Percentiles rank a stretch among this genome's conserved stretches.
phyloP scores from a whole-genome alignment of 345 rosid species.

The Alliaria petiolata region DNA sequence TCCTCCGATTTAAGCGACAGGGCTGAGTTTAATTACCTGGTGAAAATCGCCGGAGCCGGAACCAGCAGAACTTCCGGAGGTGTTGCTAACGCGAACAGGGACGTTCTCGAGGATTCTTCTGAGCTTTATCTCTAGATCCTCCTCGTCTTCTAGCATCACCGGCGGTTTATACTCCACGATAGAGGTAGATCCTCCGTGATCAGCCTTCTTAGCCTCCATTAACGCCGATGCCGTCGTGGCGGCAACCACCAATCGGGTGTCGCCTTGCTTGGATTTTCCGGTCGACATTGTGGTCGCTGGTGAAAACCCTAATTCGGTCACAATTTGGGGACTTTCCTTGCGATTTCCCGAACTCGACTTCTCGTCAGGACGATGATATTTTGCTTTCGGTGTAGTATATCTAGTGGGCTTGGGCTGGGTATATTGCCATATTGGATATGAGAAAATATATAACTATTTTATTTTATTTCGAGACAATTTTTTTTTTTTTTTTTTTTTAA shows the following conservation, averaged over 20 bases:
- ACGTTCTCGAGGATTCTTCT: constrained; percentile 90
- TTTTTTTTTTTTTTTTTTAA: too few species aligned
- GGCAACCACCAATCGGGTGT: constrained; percentile 47
- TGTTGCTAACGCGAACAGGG: constrained; percentile 89
- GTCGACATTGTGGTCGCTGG: constrained; percentile 44
- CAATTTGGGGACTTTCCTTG: constrained; percentile 15
- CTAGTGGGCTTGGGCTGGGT: neutral
- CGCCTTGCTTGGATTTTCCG: constrained; percentile 44
- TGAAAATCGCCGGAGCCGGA: constrained; percentile 96
- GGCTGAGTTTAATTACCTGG: constrained; percentile 47
- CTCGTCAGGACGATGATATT: neutral
- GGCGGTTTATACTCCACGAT: constrained; percentile 76
- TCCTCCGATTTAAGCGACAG: neutral
- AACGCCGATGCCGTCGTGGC: constrained; percentile 30
- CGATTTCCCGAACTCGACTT: neutral
- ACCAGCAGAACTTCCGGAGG: constrained; percentile 98
- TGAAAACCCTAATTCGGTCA: constrained; percentile 35
- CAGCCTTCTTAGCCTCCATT: constrained; percentile 41
- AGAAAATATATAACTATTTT: too few species aligned
- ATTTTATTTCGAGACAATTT: too few species aligned
- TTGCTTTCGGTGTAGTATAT: neutral
- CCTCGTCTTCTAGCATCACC: constrained; percentile 75
- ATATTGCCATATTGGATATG: too few species aligned
- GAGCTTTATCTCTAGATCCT: constrained; percentile 89
- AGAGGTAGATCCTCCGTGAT: constrained; percentile 45